These are phyloP conservation scores for Alternaria dauci DNA, from an alignment of 2,329 filamentous ascomycete species.

Conservation along the genomic window DNA sequence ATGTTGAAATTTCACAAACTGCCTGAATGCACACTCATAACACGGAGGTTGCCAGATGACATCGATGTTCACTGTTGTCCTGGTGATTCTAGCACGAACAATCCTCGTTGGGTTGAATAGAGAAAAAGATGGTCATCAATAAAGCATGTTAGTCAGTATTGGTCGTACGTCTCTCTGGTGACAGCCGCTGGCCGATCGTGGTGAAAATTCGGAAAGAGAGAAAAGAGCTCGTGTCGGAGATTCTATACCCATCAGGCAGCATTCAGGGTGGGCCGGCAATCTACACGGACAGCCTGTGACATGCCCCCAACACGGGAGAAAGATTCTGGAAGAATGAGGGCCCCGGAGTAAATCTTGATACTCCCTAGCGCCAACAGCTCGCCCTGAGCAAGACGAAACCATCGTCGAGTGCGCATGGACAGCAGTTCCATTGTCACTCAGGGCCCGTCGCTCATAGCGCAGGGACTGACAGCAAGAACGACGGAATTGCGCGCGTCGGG, in stretches of 20 bases:
- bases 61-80: slow-evolving; percentile 3
- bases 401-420: slow-evolving; percentile 21
- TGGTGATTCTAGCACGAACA: slow-evolving; percentile 4
- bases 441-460: slow-evolving; percentile 24
- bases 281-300: slow-evolving; percentile 40
- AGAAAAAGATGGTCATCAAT: slow-evolving; percentile 10
- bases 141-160: slow-evolving; percentile 17
- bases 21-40: slow-evolving; percentile 21
- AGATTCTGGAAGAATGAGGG: slow-evolving; percentile 43
- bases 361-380: slow-evolving; percentile 23
- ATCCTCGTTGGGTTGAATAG: neutral
- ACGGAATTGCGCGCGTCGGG: slow-evolving; percentile 21
- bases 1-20: slow-evolving; percentile 16
- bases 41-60: slow-evolving; percentile 5
- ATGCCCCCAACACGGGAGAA: slow-evolving; percentile 38
- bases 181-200: slow-evolving; percentile 5
- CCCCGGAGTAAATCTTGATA: slow-evolving; percentile 23
- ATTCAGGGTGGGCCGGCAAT: slow-evolving; percentile 40
- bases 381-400: slow-evolving; percentile 22
- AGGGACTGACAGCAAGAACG: slow-evolving; percentile 20
- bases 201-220: slow-evolving; percentile 12
- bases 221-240: slow-evolving; percentile 6
- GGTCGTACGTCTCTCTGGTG: slow-evolving; percentile 7
- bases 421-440: slow-evolving; percentile 9
- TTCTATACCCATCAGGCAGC: slow-evolving; percentile 18